These are phyloP conservation scores for Hura crepitans DNA, from an alignment of 441 rosid genomes.

Conservation along the genomic window DNA sequence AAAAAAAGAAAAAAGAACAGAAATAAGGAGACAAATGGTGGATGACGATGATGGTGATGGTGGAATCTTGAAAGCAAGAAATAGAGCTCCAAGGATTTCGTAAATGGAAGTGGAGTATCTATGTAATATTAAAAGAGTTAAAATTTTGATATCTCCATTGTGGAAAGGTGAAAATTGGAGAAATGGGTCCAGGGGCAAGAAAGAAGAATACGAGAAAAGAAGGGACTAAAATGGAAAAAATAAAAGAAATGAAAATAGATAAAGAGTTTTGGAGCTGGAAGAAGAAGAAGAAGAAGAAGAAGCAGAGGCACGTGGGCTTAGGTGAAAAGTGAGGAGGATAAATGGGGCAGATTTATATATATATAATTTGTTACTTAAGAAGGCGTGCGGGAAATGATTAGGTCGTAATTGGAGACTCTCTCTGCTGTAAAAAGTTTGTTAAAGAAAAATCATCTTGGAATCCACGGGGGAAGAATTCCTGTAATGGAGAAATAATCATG, in stretches of 20 bases:
- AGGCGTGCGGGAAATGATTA: slow-evolving; percentile 43
- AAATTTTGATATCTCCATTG: slow-evolving; percentile 7
- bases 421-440: slow-evolving; percentile 23
- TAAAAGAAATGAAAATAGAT: not conserved
- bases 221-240: not conserved
- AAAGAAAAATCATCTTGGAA: not conserved
- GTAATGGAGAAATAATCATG: slow-evolving; percentile 29
- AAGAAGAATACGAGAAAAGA: not conserved
- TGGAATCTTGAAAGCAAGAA: slow-evolving; percentile 2
- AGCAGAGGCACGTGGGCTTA: slow-evolving; percentile 27
- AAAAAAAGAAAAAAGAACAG: no score
- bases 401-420: slow-evolving; percentile 33
- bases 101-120: slow-evolving; percentile 15
- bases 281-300: not conserved
- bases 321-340: slow-evolving; percentile 29
- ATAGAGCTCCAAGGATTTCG: slow-evolving; percentile 26
- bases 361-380: no score
- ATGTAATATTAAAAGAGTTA: not conserved
- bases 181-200: not conserved
- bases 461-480: slow-evolving; percentile 23
- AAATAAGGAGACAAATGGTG: not conserved
- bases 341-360: no score
- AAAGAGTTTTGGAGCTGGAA: not conserved
- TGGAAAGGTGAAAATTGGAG: slow-evolving; percentile 15
- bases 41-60: not conserved